Evolutionary conservation across 2,329 filamentous ascomycete genomes (phyloP), one percentile per base, ranked within the genome.

Genomic region (Fusarium sp.): DNA sequence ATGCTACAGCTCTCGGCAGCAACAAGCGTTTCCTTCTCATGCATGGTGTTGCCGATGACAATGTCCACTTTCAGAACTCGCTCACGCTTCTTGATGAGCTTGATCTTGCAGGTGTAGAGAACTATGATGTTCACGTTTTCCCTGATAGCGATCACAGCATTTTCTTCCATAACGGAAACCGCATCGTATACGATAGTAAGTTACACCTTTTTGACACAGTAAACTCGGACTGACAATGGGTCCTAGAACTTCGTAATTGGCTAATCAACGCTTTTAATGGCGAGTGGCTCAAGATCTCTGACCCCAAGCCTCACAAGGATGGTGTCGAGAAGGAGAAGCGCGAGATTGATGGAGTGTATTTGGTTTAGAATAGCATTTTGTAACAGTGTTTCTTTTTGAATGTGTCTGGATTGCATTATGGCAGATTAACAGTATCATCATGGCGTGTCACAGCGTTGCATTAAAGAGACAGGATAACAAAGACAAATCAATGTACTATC

Each of bases 191-290:
- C 80, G 93, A 97, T 75, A 97, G 94, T 97, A 85, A 88, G 94
- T 90, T 43, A 2, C 2, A 37, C 9, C 18, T 19, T 4, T 18
- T 9, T 10, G 13, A n/a, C 23, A 44, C 0, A 8, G 21, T 12
- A 23, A n/a, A 56, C 13, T 6, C 12, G 16, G 12, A 32, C 69
- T 76, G 25, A 73, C 53, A 13, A 11, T 15, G 13, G 49, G 21
- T 49, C 30, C 5, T 33, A 95, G 93, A 94, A 83, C 82, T 97
- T 37, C 91, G 88, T 65, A 95, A 94, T 80, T 99, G 96, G 96
- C 90, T 99, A 61, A 89, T 98, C 80, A 98, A 98, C 80, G 96
- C 96, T 4, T 99, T 99, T 81, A 98, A 98, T 76, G 96, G 96
- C 58, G 95, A 98, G 82, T 98, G 96, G 94, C 85, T 96, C 67